Conservation (phyloP, 176 grass and related monocot genomes). For the Aegilops longissima region DNA sequence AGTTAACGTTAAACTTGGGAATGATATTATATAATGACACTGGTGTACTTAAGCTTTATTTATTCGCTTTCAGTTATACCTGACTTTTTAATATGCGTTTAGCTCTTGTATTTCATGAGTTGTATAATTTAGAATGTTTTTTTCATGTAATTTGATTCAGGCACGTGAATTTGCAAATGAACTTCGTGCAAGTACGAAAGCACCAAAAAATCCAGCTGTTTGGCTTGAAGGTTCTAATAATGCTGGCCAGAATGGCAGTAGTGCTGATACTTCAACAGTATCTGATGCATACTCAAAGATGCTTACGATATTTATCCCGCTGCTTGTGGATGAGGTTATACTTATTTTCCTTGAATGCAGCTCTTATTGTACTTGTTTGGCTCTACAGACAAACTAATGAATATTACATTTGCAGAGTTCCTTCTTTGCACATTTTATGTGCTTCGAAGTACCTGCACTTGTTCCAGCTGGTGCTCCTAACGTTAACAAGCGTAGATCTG, state of each 20-base stretch:
- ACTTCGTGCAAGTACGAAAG: conserved; percentile 93
- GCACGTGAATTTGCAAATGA: conserved; percentile 99
- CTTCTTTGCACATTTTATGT: conserved; percentile 99
- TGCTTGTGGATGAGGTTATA: conserved; percentile 94
- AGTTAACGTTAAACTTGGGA: conserved; percentile 1
- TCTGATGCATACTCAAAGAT: conserved; percentile 99
- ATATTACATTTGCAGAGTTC: conserved; percentile 69
- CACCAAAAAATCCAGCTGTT: conserved; percentile 75
- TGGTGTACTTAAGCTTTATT: neutral
- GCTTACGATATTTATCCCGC: conserved; percentile 98
- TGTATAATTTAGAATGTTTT: neutral
- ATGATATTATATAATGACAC: neutral
- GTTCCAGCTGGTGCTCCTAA: conserved; percentile 61
- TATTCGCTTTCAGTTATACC: neutral
- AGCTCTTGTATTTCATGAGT: neutral
- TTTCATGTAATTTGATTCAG: conserved; percentile 44
- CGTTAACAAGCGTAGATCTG: conserved; percentile 47
- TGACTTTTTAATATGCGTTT: neutral
- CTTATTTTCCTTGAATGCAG: conserved; percentile 2
- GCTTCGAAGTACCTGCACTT: conserved; percentile 91
- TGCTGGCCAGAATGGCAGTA: conserved; percentile 56
- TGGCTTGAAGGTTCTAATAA: conserved; percentile 85
- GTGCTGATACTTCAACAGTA: conserved; percentile 80
- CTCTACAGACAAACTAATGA: conserved; percentile 23
- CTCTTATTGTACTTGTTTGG: neutral